These are phyloP conservation scores for Fusarium abutilonis DNA, from an alignment of 2,329 filamentous ascomycete genomes.

Conservation along the genomic window DNA sequence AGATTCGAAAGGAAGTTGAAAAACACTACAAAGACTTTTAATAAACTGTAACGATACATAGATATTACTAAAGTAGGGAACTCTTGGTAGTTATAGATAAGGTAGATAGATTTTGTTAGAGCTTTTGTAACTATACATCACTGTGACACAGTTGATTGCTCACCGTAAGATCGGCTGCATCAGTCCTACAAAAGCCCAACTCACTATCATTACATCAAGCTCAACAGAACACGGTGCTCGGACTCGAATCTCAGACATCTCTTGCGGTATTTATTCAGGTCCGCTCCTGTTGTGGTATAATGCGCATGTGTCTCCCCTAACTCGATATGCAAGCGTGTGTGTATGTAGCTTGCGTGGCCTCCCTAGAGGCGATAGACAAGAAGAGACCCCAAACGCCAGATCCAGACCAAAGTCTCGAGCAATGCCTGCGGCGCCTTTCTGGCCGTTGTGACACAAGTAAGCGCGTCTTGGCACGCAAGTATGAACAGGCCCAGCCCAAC, in stretches of 20 bases:
- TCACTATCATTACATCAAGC: not conserved
- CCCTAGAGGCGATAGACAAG: conserved; percentile 22
- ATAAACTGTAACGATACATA: no score
- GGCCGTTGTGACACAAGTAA: conserved; percentile 19
- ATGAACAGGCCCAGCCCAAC: not conserved
- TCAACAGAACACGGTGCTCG: not conserved
- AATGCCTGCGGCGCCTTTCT: conserved; percentile 27
- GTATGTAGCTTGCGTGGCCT: conserved; percentile 23
- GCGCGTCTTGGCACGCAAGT: conserved; percentile 12
- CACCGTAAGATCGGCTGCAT: conserved; percentile 7
- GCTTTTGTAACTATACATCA: no score
- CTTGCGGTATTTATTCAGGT: conserved; percentile 29
- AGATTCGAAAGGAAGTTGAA: no score
- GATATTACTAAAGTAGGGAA: no score
- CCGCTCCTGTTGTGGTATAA: conserved; percentile 33
- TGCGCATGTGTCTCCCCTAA: conserved; percentile 24
- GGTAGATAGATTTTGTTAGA: no score
- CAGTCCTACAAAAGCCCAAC: not conserved
- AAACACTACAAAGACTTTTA: no score
- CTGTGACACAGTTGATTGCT: conserved; percentile 16
- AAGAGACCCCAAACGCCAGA: conserved; percentile 35
- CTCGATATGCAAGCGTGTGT: conserved; percentile 23
- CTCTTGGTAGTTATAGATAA: no score
- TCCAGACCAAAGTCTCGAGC: conserved; percentile 19
- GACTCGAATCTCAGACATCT: conserved; percentile 7